These are phyloP conservation scores for Fomitopsis pinicola DNA, from an alignment of 1,284 basidiomycete species.

Conservation along the genomic window DNA sequence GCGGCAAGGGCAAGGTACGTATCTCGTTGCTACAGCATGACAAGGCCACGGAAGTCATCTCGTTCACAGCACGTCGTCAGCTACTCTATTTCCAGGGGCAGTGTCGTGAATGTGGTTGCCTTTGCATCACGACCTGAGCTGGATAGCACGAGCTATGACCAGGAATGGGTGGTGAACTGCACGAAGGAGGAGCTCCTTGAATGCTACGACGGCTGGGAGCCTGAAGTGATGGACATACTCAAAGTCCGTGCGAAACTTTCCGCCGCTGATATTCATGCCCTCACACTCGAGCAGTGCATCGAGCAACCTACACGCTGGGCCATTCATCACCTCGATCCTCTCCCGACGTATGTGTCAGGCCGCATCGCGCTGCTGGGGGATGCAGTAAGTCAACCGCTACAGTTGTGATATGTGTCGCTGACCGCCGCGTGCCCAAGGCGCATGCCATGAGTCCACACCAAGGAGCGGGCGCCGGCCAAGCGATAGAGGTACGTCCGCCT, in stretches of 20 bases:
- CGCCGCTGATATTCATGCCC: not conserved
- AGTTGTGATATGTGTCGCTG: not conserved
- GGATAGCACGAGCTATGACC: slow-evolving; percentile 21
- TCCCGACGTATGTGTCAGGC: slow-evolving; percentile 13
- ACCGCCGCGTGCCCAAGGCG: slow-evolving; percentile 17
- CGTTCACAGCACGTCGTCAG: slow-evolving; percentile 28
- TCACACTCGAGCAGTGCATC: slow-evolving; percentile 19
- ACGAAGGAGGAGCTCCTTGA: slow-evolving; percentile 21
- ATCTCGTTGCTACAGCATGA: not conserved
- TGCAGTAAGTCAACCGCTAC: slow-evolving; percentile 17
- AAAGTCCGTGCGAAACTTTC: slow-evolving; percentile 15
- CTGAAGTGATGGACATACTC: slow-evolving; percentile 27
- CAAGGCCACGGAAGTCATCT: not conserved
- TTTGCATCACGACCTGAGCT: slow-evolving; percentile 20
- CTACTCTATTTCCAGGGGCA: slow-evolving; percentile 28
- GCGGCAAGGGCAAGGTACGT: slow-evolving; percentile 28
- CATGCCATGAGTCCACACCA: slow-evolving; percentile 32
- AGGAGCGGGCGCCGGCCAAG: slow-evolving; percentile 32
- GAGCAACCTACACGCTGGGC: slow-evolving; percentile 29
- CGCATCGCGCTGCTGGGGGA: slow-evolving; percentile 26
- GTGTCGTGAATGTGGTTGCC: slow-evolving; percentile 28
- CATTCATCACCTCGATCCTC: slow-evolving; percentile 24
- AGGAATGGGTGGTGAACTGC: slow-evolving; percentile 26
- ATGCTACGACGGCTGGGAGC: slow-evolving; percentile 27
- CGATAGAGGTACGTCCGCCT: slow-evolving; percentile 24